Conservation (phyloP, 2,329 filamentous ascomycete species). For the Didymella pinodella region DNA sequence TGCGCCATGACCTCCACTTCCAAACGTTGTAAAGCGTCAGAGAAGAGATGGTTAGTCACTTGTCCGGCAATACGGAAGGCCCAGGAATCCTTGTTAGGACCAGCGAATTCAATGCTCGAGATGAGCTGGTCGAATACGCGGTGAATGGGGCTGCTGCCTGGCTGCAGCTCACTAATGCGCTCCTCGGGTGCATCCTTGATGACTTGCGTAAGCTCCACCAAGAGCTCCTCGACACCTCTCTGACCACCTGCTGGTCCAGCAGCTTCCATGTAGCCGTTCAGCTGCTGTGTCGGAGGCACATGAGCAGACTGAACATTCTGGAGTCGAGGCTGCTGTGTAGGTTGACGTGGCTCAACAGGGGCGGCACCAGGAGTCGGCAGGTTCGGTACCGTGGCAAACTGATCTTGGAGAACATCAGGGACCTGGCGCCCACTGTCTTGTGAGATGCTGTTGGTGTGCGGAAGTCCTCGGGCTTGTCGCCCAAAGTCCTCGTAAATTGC, state of each 20-base stretch:
- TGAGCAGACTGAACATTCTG: constrained; percentile 48
- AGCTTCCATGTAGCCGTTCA: constrained; percentile 67
- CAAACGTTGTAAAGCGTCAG: constrained; percentile 61
- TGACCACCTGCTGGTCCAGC: constrained; percentile 48
- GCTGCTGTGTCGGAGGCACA: constrained; percentile 54
- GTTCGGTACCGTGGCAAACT: constrained; percentile 66
- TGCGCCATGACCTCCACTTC: constrained; percentile 71
- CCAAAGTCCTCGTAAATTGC: constrained; percentile 98
- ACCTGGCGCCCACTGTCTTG: constrained; percentile 68
- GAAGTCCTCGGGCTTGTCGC: constrained; percentile 76
- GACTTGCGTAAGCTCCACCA: constrained; percentile 64
- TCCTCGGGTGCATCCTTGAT: constrained; percentile 66
- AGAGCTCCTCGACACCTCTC: constrained; percentile 61
- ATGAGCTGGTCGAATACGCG: constrained; percentile 66
- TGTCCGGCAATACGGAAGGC: constrained; percentile 64
- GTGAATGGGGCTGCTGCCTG: constrained; percentile 61
- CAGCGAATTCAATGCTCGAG: constrained; percentile 60
- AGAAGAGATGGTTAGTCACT: constrained; percentile 65
- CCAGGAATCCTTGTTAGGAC: constrained; percentile 63
- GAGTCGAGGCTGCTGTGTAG: constrained; percentile 58
- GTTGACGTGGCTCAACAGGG: constrained; percentile 67
- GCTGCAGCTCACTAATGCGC: constrained; percentile 64
- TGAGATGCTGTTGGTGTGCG: constrained; percentile 63
- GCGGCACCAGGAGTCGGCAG: constrained; percentile 69
- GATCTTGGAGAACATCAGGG: constrained; percentile 69